Evolutionary conservation across 1,284 basidiomycete genomes (phyloP).

Genomic region (Moniliella sp.): DNA sequence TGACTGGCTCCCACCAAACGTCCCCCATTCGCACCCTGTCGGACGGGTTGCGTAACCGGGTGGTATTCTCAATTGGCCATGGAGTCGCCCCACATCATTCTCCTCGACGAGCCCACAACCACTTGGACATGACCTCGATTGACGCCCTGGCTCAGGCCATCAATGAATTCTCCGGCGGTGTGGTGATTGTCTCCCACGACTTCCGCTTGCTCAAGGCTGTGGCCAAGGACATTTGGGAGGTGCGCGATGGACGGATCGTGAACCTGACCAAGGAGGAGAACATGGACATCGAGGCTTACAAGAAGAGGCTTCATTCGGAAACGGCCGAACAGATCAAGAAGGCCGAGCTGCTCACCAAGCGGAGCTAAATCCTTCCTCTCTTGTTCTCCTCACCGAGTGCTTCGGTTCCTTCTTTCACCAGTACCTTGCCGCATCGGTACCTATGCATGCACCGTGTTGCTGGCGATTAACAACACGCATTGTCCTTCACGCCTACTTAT

Average conservation of each 20-base stretch:
- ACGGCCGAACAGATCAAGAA: no score
- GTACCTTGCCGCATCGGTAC: no score
- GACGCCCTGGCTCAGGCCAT: constrained; percentile 82
- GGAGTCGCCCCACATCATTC: constrained; percentile 36
- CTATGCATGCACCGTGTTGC: no score
- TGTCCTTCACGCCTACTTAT: no score
- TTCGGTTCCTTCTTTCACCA: no score
- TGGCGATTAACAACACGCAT: no score
- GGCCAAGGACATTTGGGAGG: constrained; percentile 86
- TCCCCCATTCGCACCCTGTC: constrained; percentile 68
- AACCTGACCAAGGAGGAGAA: constrained; percentile 65
- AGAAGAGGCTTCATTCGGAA: no score
- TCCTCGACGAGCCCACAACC: constrained; percentile 54
- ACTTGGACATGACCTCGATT: constrained; percentile 75
- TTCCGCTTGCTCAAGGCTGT: constrained; percentile 23
- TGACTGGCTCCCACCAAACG: constrained; percentile 79
- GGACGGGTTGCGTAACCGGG: constrained; percentile 83
- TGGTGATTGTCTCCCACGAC: constrained; percentile 39
- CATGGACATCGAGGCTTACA: constrained; percentile 29
- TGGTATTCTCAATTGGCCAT: constrained; percentile 59
- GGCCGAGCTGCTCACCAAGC: no score
- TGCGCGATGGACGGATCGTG: no score
- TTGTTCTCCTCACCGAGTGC: no score
- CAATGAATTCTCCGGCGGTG: constrained; percentile 89
- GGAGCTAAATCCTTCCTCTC: no score